These are phyloP conservation scores for Cephalotrichum gorgonifer DNA, from an alignment of 2,329 filamentous ascomycete genomes.

Conservation along the genomic window DNA sequence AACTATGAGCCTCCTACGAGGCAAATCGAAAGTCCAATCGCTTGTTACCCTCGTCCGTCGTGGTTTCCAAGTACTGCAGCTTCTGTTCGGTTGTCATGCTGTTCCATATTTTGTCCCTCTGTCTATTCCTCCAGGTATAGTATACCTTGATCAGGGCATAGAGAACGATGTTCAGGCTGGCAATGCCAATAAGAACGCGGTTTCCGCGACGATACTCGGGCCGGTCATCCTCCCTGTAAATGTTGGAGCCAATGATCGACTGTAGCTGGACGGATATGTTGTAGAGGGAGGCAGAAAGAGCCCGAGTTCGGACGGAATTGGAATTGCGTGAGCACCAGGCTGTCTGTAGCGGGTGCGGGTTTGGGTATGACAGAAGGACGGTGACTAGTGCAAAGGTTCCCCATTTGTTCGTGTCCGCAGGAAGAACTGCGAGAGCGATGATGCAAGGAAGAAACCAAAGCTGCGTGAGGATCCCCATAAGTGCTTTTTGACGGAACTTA, in stretches of 20 bases:
- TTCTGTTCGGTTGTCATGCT: slow-evolving; percentile 31
- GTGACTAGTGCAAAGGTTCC: slow-evolving; percentile 18
- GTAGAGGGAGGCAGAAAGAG: too few species aligned
- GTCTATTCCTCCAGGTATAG: slow-evolving; percentile 38
- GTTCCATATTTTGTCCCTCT: slow-evolving; percentile 32
- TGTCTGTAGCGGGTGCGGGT: too few species aligned
- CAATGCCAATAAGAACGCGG: slow-evolving; percentile 35
- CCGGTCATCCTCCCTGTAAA: slow-evolving; percentile 29
- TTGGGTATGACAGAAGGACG: slow-evolving; percentile 18
- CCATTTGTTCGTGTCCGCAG: slow-evolving; percentile 17
- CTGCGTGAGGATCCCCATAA: slow-evolving; percentile 19
- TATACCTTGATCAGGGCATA: slow-evolving; percentile 41
- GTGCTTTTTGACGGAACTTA: slow-evolving; percentile 15
- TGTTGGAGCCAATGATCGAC: too few species aligned
- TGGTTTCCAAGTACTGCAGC: slow-evolving; percentile 21
- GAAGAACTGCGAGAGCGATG: slow-evolving; percentile 19
- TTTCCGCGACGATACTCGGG: slow-evolving; percentile 31
- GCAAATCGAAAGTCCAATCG: slow-evolving; percentile 30
- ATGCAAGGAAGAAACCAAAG: slow-evolving; percentile 23
- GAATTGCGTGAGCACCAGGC: too few species aligned
- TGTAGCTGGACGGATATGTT: too few species aligned
- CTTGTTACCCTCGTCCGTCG: slow-evolving; percentile 33
- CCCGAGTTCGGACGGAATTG: too few species aligned
- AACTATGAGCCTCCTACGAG: too few species aligned
- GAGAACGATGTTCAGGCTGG: slow-evolving; percentile 34